These are phyloP conservation scores for Waltiozyma sp. DNA, from an alignment of 1,139 yeast species.

Conservation along the genomic window DNA sequence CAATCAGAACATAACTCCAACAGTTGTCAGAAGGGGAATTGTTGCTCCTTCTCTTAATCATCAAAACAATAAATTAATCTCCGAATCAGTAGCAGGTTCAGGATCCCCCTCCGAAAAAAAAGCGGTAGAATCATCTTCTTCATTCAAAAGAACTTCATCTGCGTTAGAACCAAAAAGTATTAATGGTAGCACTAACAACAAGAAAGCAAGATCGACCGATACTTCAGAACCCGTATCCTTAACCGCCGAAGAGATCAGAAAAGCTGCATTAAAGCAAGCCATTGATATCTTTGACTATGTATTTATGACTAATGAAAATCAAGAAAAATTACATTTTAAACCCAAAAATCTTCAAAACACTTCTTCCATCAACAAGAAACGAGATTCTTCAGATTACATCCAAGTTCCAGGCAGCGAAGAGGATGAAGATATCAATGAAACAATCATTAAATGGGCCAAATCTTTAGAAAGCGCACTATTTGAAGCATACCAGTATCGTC, in stretches of 20 bases:
- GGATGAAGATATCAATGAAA: background rate
- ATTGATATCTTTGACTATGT: background rate
- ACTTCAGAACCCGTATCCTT: background rate
- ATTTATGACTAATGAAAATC: background rate
- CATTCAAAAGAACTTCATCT: too few species aligned
- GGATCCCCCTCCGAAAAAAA: too few species aligned
- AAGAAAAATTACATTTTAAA: background rate
- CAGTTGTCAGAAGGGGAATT: background rate
- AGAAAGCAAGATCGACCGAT: background rate
- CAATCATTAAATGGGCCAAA: slow-evolving; percentile 19
- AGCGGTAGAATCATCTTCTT: background rate
- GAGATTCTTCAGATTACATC: background rate
- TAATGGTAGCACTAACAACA: background rate
- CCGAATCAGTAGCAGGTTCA: too few species aligned
- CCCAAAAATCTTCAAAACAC: background rate
- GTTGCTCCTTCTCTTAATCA: too few species aligned
- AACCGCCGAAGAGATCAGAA: background rate
- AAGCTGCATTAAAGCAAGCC: background rate
- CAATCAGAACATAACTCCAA: background rate
- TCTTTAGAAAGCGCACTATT: slow-evolving; percentile 30
- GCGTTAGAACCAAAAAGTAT: too few species aligned
- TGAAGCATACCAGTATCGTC: slow-evolving; percentile 26
- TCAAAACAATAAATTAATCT: too few species aligned
- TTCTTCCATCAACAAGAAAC: background rate
- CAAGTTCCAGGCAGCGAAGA: background rate